Percentiles rank a stretch among this genome's conserved stretches.
phyloP scores from a whole-genome alignment of 176 grass and related monocot species.

The Raddia distichophylla region DNA sequence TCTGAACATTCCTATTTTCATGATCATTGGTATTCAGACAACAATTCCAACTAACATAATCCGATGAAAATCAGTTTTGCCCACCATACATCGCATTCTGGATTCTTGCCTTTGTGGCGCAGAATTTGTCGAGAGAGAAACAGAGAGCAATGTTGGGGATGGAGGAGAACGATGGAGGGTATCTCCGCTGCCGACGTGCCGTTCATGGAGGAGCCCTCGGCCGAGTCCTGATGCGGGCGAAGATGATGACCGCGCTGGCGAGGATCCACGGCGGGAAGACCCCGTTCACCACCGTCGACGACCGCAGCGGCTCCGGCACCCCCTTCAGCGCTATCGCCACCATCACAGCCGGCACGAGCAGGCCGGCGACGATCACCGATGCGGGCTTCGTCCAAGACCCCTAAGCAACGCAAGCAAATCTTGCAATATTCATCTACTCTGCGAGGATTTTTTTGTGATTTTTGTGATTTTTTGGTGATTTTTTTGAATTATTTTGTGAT shows the following conservation, averaged over 20 bases:
- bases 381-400: constrained; percentile 58
- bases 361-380: constrained; percentile 51
- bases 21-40: not conserved
- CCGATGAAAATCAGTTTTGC: not conserved
- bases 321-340: constrained; percentile 36
- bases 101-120: not conserved
- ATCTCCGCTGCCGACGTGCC: not conserved
- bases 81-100: not conserved
- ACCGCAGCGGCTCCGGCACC: constrained; percentile 51
- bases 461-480: too few relatives aligned
- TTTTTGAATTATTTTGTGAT: too few relatives aligned
- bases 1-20: not conserved
- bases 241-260: constrained; percentile 48
- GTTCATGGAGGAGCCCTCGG: constrained; percentile 35
- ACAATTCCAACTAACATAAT: not conserved
- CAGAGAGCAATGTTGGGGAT: not conserved
- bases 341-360: constrained; percentile 53
- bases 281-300: constrained; percentile 28
- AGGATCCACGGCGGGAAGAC: constrained; percentile 69
- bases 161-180: not conserved
- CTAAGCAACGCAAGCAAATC: constrained; percentile 6
- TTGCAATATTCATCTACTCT: not conserved
- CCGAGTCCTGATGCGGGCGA: constrained; percentile 47
- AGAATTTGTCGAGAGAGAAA: not conserved
- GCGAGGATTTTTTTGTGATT: too few relatives aligned